Evolutionary conservation across 495 filamentous ascomycete species (phyloP).

Genomic region (Neurospora sp.): DNA sequence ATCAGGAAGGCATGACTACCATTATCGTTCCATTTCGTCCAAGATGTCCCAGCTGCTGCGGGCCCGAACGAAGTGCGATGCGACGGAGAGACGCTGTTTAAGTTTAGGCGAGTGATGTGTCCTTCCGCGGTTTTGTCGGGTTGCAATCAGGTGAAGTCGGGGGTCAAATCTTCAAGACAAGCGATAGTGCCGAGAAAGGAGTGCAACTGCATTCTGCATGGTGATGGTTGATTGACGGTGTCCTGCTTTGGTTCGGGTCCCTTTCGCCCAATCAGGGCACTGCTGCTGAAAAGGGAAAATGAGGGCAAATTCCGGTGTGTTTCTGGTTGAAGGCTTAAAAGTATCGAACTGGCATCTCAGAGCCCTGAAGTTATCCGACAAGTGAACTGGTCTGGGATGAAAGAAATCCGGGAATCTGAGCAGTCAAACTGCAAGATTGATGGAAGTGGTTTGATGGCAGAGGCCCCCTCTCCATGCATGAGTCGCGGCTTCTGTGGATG

Average conservation of each 20-base stretch:
- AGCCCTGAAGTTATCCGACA: neutral
- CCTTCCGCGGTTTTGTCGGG: neutral
- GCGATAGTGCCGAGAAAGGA: neutral
- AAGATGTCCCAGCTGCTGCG: neutral
- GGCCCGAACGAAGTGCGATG: neutral
- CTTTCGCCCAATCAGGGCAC: neutral
- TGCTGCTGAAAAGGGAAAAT: conserved; percentile 2
- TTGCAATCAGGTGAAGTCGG: neutral
- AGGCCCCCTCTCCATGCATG: neutral
- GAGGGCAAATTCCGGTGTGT: neutral
- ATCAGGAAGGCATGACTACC: neutral
- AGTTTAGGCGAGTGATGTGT: neutral
- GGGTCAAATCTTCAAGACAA: neutral
- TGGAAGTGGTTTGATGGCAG: neutral
- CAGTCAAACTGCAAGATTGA: neutral
- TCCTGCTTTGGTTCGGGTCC: neutral
- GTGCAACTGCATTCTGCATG: neutral
- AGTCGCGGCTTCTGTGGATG: neutral
- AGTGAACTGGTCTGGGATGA: neutral
- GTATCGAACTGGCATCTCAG: neutral
- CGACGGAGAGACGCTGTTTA: neutral
- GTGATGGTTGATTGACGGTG: neutral
- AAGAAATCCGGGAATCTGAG: neutral
- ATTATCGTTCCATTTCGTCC: neutral
- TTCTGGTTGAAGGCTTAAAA: neutral